Base-by-base conservation (phyloP, 2,329 filamentous ascomycete species). In the Cladophialophora psammophila region DNA sequence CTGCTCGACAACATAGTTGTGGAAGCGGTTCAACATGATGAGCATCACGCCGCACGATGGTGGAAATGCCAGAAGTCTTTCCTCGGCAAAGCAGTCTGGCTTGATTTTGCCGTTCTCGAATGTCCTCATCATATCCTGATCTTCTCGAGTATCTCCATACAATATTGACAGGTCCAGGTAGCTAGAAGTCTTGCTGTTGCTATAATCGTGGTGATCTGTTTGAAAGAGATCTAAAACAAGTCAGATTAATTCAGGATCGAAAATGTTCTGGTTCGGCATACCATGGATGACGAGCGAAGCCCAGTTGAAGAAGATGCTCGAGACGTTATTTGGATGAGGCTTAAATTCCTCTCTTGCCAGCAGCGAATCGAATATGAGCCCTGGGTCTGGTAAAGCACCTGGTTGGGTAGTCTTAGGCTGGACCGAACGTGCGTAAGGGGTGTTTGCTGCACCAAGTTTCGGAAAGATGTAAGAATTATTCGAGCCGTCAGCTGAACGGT, bases 1-100 rank as follows among this genome's bases (percentile, higher is more conserved):
- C 68, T 94, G 90, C 62, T 88, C 86, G 1, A 91, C 93, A 0
- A 93, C 87, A 71, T 95, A 86, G 79, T 98, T 97, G 79, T 97
- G 94, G 79, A 96, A 96, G 69, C 79, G 76, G 72, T 79, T 81
- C 61, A 93, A 90, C 90, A 93, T 92, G 77, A 94, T 85, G 34
- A 94, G 79, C 2, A 94, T 74, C 4, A 91, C 88, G 64, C 87
- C 85, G 4, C 91, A 90, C 12, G 90, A 90, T 0, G 91, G 89
- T 0, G 91, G 91, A 74, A 91, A 89, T 9, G 87, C 89, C 31
- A 90, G 78, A 1, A 93, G 80, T 62, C 91, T 85, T 77, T 88
- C 88, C 74, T 93, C 90, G 2, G 89, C 87, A 71, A 91, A 94
- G 7, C 83, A 82, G 72, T 94, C 91, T 0, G 89, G 84, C 80